phyloP scores from a whole-genome alignment of 495 filamentous ascomycete genomes.

The Xylaria venustula region DNA sequence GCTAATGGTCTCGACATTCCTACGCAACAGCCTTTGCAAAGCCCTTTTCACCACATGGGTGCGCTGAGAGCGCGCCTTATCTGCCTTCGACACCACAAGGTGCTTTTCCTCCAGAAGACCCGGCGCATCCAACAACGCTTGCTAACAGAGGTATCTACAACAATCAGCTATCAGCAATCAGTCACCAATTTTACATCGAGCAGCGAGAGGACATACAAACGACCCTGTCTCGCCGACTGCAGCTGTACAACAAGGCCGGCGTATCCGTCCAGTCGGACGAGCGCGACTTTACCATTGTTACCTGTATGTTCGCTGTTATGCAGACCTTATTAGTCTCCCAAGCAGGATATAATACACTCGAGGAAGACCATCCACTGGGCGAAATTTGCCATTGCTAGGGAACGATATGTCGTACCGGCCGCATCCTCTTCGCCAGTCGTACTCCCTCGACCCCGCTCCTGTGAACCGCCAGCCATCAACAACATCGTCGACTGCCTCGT shows the following conservation, averaged over 20 bases:
- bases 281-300: neutral
- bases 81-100: neutral
- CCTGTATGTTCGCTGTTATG: slow-evolving; percentile 31
- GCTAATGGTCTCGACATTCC: slow-evolving; percentile 14
- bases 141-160: too few relatives aligned
- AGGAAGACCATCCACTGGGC: slow-evolving; percentile 21
- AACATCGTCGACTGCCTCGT: slow-evolving; percentile 72
- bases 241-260: neutral
- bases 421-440: slow-evolving; percentile 60
- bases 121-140: neutral
- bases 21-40: slow-evolving; percentile 15
- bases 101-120: neutral
- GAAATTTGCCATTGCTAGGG: slow-evolving; percentile 26
- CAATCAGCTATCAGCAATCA: too few relatives aligned
- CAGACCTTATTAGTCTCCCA: slow-evolving; percentile 25
- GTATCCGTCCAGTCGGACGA: neutral
- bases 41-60: slow-evolving; percentile 23
- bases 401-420: slow-evolving; percentile 52
- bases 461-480: slow-evolving; percentile 73
- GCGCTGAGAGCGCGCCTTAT: slow-evolving; percentile 25
- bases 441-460: slow-evolving; percentile 61
- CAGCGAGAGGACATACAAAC: too few relatives aligned
- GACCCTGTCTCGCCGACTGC: neutral
- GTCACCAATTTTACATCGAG: too few relatives aligned
- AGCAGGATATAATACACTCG: slow-evolving; percentile 21